These are phyloP conservation scores for Fusarium graminum DNA, from an alignment of 2,329 filamentous ascomycete species.

Conservation along the genomic window DNA sequence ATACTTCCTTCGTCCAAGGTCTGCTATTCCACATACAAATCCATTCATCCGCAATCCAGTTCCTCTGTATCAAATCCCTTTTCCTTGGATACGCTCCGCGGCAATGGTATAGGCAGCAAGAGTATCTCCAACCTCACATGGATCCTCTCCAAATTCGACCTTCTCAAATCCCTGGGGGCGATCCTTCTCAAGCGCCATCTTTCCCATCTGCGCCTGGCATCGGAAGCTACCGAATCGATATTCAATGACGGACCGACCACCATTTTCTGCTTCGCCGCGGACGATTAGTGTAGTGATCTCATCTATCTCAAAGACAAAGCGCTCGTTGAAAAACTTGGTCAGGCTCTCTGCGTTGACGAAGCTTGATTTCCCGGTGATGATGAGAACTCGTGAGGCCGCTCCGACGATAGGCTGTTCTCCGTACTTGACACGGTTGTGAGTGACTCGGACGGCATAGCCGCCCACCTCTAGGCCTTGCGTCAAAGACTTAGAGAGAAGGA, in stretches of 20 bases:
- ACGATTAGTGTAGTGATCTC: conserved; percentile 52
- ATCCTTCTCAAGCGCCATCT: conserved; percentile 56
- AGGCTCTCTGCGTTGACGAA: conserved; percentile 61
- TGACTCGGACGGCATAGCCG: conserved; percentile 55
- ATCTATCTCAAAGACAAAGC: conserved; percentile 64
- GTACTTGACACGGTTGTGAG: conserved; percentile 64
- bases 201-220: conserved; percentile 66
- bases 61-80: conserved; percentile 44
- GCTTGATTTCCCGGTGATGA: conserved; percentile 60
- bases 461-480: conserved; percentile 54
- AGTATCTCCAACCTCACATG: conserved; percentile 55
- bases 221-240: conserved; percentile 68
- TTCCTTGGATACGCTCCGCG: conserved; percentile 52
- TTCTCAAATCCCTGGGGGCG: conserved; percentile 53
- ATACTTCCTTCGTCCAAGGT: conserved; percentile 13
- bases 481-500: conserved; percentile 45
- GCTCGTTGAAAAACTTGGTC: conserved; percentile 56
- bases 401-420: conserved; percentile 49
- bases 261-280: conserved; percentile 26
- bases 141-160: conserved; percentile 57
- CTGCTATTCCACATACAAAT: not conserved
- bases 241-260: conserved; percentile 57
- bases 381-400: conserved; percentile 61
- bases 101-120: conserved; percentile 52
- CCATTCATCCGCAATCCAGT: not conserved